A percentile compares a stretch with the other conserved stretches of the same genome.
Evolutionary conservation across 2,329 filamentous ascomycete genomes (phyloP).

Genomic region (Coleophoma eucalyptorum): DNA sequence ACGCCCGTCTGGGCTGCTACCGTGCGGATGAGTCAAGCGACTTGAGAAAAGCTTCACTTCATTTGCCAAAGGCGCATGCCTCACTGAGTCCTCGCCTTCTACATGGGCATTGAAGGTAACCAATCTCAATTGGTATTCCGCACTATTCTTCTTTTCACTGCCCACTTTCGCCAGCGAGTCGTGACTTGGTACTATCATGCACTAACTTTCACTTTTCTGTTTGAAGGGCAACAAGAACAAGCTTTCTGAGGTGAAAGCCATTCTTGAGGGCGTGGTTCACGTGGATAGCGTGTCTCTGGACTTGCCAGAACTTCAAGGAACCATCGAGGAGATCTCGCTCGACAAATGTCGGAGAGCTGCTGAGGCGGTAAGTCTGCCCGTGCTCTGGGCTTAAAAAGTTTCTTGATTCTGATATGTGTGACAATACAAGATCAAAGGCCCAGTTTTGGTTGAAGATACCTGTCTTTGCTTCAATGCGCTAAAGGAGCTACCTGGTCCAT

Average conservation of each 20-base stretch:
- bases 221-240: constrained; percentile 81
- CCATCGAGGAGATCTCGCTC: constrained; percentile 82
- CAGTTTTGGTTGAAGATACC: constrained; percentile 94
- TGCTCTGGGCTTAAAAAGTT: neutral
- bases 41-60: too few relatives aligned
- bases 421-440: constrained; percentile 65
- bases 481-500: constrained; percentile 87
- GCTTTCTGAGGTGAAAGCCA: constrained; percentile 81
- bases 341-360: constrained; percentile 87
- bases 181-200: too few relatives aligned
- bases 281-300: constrained; percentile 75
- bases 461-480: constrained; percentile 90
- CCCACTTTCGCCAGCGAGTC: too few relatives aligned
- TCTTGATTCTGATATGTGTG: too few relatives aligned
- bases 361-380: constrained; percentile 53
- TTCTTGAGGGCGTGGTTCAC: constrained; percentile 69
- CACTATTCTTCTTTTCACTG: too few relatives aligned
- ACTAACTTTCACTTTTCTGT: neutral
- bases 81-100: too few relatives aligned
- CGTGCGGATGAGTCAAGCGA: neutral
- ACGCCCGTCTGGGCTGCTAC: too few relatives aligned
- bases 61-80: too few relatives aligned
- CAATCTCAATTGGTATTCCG: too few relatives aligned
- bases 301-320: constrained; percentile 86
- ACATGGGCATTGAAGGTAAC: too few relatives aligned